Base-by-base conservation (phyloP, 495 filamentous ascomycete species). In the Podospora tetraspora region DNA sequence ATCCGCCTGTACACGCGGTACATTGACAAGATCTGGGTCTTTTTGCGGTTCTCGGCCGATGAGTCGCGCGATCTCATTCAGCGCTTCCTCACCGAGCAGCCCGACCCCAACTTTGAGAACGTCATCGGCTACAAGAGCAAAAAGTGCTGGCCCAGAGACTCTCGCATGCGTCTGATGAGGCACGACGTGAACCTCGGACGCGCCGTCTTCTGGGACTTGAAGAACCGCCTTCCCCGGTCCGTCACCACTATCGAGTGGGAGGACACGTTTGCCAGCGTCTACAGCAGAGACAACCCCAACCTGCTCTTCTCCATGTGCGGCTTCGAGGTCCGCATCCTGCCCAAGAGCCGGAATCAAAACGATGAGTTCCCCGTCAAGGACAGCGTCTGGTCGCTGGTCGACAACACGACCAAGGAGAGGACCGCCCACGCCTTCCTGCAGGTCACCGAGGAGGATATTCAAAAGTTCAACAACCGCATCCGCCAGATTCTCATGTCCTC, bases 181-280 rank as follows among this genome's bases (percentile, higher is more conserved):
- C 96, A 99, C 78, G 96, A 99, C 83, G 96, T 99, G 69, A 98
- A 99, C 73, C 89, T 99, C 66, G 96, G 96, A 10, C 89, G 96
- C 71, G 96, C 96, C 69, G 96, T 98, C 13, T 99, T 99, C 81
- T 99, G 96, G 95, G 95, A 99, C 76, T 77, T 99, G 78, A 99
- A 99, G 85, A 98, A 99, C 78, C 86, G 96, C 19, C 84, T 99
- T 60, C 96, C 96, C 19, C 85, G 96, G 68, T 96, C 93, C 24
- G 88, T 99, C 57, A 98, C 96, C 0, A 98, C 96, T 1, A 95
- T 98, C 68, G 96, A 99, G 67, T 99, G 96, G 96, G 96, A 98
- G 76, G 96, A 99, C 77, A 98, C 94, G 0, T 99, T 99, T 74
- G 89, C 93, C n/a, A 97, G 94, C 69, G 96, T 99, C 16, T 99